A percentile compares a stretch with the other conserved stretches of the same genome.
Evolutionary conservation across 257 asterid genomes (phyloP).

Genomic region (Vinca minor): DNA sequence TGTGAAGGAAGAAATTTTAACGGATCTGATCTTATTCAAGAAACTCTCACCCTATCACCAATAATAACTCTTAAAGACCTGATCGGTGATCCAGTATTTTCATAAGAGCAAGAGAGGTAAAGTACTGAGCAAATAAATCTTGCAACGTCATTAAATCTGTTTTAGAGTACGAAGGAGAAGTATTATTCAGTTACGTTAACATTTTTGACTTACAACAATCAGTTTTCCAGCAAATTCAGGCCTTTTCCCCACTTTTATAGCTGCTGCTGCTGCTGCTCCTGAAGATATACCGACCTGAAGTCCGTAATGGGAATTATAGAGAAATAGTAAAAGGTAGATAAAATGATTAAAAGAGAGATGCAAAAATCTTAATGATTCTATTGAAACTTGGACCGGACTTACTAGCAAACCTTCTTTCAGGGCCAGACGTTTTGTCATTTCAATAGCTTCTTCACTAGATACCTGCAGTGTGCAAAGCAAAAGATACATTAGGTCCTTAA

Average conservation of each 20-base stretch:
- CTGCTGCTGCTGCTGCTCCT: conserved; percentile 58
- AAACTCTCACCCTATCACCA: too few relatives aligned
- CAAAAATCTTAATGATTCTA: background rate
- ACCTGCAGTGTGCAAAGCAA: conserved; percentile 17
- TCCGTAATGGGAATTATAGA: background rate
- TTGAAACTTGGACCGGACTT: conserved; percentile 6
- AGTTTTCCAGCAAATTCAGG: conserved; percentile 52
- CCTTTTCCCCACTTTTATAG: conserved; percentile 37
- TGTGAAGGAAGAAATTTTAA: conserved; percentile 14
- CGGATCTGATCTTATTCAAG: too few relatives aligned
- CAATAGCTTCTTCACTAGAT: conserved; percentile 48
- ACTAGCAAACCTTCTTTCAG: conserved; percentile 49
- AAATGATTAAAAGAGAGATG: background rate
- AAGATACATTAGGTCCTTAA: too few relatives aligned
- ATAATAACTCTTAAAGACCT: background rate
- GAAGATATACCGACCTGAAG: conserved; percentile 51
- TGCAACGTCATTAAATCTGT: background rate
- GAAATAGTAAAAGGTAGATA: background rate
- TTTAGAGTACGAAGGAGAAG: background rate
- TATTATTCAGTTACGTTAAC: background rate
- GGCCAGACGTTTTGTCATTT: conserved; percentile 43
- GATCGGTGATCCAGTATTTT: background rate
- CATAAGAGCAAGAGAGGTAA: background rate
- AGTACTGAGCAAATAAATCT: background rate
- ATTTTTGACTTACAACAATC: conserved; percentile 36